These are phyloP conservation scores for Sanghuangporus weigelae DNA, from an alignment of 1,284 basidiomycete genomes.

Conservation along the genomic window DNA sequence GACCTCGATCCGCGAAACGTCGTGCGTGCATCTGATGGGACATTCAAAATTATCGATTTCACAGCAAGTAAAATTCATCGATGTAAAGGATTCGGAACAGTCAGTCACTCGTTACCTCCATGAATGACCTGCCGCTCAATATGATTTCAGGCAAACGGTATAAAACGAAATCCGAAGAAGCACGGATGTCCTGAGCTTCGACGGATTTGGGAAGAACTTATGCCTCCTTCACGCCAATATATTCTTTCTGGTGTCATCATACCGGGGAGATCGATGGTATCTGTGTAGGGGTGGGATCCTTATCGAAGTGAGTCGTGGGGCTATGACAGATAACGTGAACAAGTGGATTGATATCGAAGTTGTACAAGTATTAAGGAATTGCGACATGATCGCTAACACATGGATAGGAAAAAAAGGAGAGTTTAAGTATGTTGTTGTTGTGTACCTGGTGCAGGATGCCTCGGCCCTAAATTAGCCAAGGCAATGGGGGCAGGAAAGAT, in stretches of 20 bases:
- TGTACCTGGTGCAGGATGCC: too few relatives aligned
- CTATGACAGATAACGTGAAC: too few relatives aligned
- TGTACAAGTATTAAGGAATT: too few relatives aligned
- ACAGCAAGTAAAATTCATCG: background rate
- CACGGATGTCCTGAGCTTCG: background rate
- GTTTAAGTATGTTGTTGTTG: too few relatives aligned
- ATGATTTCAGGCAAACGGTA: background rate
- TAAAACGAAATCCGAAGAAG: background rate
- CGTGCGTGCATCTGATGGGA: background rate
- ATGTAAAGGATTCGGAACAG: background rate
- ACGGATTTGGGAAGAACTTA: background rate
- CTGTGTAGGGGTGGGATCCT: too few relatives aligned
- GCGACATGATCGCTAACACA: too few relatives aligned
- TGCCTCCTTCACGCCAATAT: background rate
- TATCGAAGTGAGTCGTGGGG: too few relatives aligned
- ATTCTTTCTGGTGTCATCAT: background rate
- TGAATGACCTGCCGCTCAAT: background rate
- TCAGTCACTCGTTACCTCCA: background rate
- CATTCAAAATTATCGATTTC: constrained; percentile 3
- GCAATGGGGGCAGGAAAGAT: too few relatives aligned
- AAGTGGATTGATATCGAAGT: too few relatives aligned
- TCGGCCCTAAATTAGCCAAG: too few relatives aligned
- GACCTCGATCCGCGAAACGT: background rate
- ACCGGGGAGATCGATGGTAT: too few relatives aligned
- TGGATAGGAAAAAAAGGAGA: too few relatives aligned